phyloP scores from a whole-genome alignment of 257 asterid species.

The Nicotiana tabacum region DNA sequence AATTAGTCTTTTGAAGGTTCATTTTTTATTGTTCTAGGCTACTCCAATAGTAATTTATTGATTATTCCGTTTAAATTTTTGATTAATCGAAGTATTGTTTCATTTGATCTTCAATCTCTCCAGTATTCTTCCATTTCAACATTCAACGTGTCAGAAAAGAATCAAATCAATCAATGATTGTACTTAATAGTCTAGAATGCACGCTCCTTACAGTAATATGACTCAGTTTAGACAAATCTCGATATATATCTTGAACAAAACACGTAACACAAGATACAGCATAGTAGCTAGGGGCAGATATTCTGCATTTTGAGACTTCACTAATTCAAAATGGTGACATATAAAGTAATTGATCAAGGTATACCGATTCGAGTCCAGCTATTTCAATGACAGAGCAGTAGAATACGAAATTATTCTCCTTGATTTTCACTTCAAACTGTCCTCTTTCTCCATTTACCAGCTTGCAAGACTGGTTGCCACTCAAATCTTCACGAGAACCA shows the following conservation, averaged over 20 bases:
- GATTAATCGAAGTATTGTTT: neutral
- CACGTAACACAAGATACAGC: neutral
- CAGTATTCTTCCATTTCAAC: neutral
- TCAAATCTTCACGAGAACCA: neutral
- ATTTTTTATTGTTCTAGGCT: neutral
- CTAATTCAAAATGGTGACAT: neutral
- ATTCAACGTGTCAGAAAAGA: neutral
- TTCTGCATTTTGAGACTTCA: neutral
- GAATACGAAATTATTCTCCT: neutral
- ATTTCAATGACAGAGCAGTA: conserved; percentile 23
- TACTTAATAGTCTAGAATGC: neutral
- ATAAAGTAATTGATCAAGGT: neutral
- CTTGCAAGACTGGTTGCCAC: conserved; percentile 17
- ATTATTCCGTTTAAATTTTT: neutral
- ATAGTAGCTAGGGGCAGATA: neutral
- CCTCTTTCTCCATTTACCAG: neutral
- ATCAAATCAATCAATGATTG: neutral
- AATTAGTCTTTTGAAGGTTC: neutral
- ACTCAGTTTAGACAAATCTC: neutral
- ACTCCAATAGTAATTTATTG: neutral
- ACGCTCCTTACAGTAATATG: neutral
- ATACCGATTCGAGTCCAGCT: conserved; percentile 25
- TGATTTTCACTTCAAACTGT: conserved; percentile 13
- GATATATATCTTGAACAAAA: neutral
- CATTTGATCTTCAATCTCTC: neutral